phyloP scores from a whole-genome alignment of 2,329 filamentous ascomycete species.

The Thelonectria discophora region DNA sequence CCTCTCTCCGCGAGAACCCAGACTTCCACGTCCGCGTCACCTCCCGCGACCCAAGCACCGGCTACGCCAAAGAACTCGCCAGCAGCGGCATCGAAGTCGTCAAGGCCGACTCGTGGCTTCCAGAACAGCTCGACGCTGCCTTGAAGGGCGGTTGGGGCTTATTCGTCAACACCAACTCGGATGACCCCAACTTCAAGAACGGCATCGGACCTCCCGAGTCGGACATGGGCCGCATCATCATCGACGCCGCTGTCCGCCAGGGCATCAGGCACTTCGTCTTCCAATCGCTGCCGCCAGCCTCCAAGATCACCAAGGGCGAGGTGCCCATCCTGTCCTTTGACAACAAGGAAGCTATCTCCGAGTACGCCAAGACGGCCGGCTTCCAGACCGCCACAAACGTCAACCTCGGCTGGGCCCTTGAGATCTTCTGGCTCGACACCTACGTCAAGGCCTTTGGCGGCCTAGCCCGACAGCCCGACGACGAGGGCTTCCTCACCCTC shows the following conservation, averaged over 20 bases:
- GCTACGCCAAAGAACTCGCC: not conserved
- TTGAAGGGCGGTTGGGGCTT: conserved; percentile 28
- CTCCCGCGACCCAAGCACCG: conserved; percentile 1
- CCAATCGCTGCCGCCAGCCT: not conserved
- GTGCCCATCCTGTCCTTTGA: not conserved
- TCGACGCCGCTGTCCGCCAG: not conserved
- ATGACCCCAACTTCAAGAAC: conserved; percentile 20
- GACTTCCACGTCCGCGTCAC: conserved; percentile 5
- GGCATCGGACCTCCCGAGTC: not conserved
- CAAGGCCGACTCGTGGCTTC: conserved; percentile 16
- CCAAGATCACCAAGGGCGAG: not conserved
- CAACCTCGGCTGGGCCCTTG: not conserved
- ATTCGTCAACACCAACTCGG: conserved; percentile 33
- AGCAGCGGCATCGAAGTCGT: conserved; percentile 6
- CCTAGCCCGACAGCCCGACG: not conserved
- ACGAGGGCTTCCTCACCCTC: conserved; percentile 4
- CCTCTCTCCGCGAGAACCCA: conserved; percentile 2
- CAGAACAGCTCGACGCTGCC: conserved; percentile 11
- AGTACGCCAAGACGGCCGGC: not conserved
- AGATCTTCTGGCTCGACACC: not conserved
- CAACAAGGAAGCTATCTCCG: not conserved
- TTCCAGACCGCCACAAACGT: not conserved
- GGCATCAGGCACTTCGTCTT: conserved; percentile 1
- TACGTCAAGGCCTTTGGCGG: not conserved
- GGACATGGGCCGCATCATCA: not conserved